A percentile compares a stretch with the other conserved stretches of the same genome.
These are phyloP conservation scores for Phylloporus sp. DNA, from an alignment of 768 basidiomycete species.

Conservation along the genomic window DNA sequence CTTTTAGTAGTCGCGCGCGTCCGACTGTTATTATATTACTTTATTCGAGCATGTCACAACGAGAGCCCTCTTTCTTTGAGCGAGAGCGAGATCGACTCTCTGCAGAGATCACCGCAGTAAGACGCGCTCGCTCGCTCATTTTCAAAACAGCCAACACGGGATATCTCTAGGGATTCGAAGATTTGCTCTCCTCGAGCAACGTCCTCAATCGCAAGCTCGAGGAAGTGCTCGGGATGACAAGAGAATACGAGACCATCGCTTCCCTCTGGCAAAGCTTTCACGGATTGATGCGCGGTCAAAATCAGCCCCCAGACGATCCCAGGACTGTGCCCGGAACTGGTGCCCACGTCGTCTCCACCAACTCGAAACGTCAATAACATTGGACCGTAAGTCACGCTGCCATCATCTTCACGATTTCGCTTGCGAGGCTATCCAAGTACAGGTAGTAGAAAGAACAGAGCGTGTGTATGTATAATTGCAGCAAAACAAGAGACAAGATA, in stretches of 20 bases:
- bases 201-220: conserved; percentile 86
- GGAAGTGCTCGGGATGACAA: conserved; percentile 88
- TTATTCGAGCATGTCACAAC: conserved; percentile 31
- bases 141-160: neutral
- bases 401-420: conserved; percentile 17
- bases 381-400: conserved; percentile 17
- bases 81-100: conserved; percentile 72
- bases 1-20: too few species aligned
- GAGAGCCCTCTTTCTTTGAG: conserved; percentile 64
- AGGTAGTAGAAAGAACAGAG: conserved; percentile 26
- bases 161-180: conserved; percentile 70
- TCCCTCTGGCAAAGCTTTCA: conserved; percentile 80
- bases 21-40: too few species aligned
- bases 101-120: conserved; percentile 67
- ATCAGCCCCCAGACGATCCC: conserved; percentile 28
- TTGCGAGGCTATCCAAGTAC: conserved; percentile 38
- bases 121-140: conserved; percentile 15
- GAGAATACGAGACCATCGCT: conserved; percentile 87
- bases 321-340: conserved; percentile 62
- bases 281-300: conserved; percentile 60
- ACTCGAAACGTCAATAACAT: conserved; percentile 23
- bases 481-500: conserved; percentile 29
- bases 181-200: conserved; percentile 79
- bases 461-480: conserved; percentile 31
- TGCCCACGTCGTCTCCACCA: conserved; percentile 49